Evolutionary conservation across 2,329 filamentous ascomycete genomes (phyloP).

Genomic region (Arthrocladium fulminans): DNA sequence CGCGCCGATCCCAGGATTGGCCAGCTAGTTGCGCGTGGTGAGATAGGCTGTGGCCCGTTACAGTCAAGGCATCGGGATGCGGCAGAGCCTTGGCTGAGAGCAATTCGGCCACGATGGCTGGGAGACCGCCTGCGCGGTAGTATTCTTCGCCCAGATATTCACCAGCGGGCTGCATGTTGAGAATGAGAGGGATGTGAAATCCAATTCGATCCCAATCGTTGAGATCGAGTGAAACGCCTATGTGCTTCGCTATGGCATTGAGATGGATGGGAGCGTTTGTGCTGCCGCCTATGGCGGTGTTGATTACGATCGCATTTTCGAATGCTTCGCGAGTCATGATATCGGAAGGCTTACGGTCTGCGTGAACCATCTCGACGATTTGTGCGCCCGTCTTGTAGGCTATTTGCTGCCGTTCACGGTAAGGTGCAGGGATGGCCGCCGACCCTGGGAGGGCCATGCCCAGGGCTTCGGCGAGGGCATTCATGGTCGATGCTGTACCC

Average conservation of each 20-base stretch:
- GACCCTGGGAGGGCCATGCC: conserved; percentile 47
- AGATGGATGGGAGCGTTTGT: conserved; percentile 51
- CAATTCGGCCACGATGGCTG: conserved; percentile 46
- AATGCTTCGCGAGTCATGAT: conserved; percentile 49
- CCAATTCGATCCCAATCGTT: conserved; percentile 49
- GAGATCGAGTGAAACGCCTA: conserved; percentile 42
- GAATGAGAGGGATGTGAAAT: conserved; percentile 42
- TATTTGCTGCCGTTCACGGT: conserved; percentile 40
- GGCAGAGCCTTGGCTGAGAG: conserved; percentile 39
- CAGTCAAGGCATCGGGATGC: conserved; percentile 36
- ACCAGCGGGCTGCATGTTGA: conserved; percentile 49
- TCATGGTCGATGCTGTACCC: conserved; percentile 48
- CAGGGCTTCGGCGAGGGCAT: conserved; percentile 44
- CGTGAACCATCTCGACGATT: conserved; percentile 44
- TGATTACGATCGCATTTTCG: conserved; percentile 48
- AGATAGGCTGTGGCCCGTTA: conserved; percentile 38
- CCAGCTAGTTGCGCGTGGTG: conserved; percentile 34
- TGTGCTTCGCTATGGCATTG: conserved; percentile 47
- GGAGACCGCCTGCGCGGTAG: conserved; percentile 45
- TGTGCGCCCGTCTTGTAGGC: conserved; percentile 42
- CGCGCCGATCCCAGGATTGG: conserved; percentile 42
- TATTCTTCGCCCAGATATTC: conserved; percentile 48
- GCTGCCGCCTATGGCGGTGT: conserved; percentile 48
- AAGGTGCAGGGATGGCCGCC: conserved; percentile 44
- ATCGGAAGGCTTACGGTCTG: conserved; percentile 44